phyloP scores from a whole-genome alignment of 257 asterid genomes.

The Ilex aquifolium region DNA sequence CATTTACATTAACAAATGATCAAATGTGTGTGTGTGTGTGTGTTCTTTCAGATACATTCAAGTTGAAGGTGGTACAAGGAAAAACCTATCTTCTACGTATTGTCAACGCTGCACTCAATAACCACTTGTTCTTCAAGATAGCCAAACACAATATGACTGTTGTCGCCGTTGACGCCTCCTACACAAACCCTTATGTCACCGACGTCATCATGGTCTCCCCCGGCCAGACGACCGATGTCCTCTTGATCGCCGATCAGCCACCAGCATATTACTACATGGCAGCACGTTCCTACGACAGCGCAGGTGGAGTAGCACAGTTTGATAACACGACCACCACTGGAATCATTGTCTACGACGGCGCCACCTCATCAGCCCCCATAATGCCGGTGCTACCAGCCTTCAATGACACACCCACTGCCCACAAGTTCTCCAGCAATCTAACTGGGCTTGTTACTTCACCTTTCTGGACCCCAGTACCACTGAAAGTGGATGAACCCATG shows the following conservation, averaged over 20 bases:
- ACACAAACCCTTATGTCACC: background rate
- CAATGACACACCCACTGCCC: conserved; percentile 1
- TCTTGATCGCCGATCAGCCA: background rate
- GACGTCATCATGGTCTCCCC: background rate
- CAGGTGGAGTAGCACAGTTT: background rate
- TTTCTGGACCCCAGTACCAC: background rate
- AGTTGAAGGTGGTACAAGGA: background rate
- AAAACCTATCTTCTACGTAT: conserved; percentile 4
- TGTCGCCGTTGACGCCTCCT: conserved; percentile 1
- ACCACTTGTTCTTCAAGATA: background rate
- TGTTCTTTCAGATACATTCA: background rate
- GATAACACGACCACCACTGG: conserved; percentile 1
- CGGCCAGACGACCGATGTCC: conserved; percentile 3
- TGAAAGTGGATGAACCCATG: conserved; percentile 6
- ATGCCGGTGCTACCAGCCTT: conserved; percentile 1
- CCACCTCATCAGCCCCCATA: background rate
- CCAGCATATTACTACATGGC: conserved; percentile 5
- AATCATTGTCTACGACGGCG: background rate
- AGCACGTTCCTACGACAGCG: background rate
- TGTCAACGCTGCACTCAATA: conserved; percentile 1
- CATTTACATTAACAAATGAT: too few species aligned
- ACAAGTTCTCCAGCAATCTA: background rate
- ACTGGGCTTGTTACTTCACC: background rate
- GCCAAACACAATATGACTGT: conserved; percentile 2
- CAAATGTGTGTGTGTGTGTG: too few species aligned